Percentiles rank a stretch among this genome's conserved stretches.
phyloP scores from a whole-genome alignment of 2,329 filamentous ascomycete species.

The Alternaria rosae region DNA sequence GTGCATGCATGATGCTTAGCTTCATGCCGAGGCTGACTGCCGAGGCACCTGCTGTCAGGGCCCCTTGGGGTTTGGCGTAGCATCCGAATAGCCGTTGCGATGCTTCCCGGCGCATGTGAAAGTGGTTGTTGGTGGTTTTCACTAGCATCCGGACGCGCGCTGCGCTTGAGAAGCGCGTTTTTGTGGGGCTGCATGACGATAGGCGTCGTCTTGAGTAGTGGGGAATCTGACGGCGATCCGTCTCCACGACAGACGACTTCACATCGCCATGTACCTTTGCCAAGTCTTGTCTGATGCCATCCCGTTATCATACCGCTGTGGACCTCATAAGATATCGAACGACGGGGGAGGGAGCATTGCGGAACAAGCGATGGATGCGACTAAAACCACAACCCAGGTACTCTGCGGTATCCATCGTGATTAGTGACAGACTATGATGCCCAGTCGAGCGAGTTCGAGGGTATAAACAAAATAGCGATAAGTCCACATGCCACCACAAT shows the following conservation, averaged over 20 bases:
- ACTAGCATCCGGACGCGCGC: not conserved
- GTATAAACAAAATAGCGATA: conserved; percentile 14
- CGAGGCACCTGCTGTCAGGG: conserved; percentile 8
- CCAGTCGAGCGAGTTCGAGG: not conserved
- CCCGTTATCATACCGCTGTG: not conserved
- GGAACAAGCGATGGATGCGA: not conserved
- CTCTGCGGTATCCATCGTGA: not conserved
- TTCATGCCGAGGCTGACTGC: conserved; percentile 7
- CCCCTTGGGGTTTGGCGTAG: not conserved
- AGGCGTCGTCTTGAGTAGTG: conserved; percentile 3
- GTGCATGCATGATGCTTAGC: conserved; percentile 1
- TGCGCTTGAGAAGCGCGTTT: not conserved
- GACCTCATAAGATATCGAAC: not conserved
- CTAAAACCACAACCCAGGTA: not conserved
- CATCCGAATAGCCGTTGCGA: not conserved
- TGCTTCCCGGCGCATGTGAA: not conserved
- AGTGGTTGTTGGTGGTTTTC: not conserved
- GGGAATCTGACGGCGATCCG: not conserved
- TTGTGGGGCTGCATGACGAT: conserved; percentile 16
- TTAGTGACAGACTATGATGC: not conserved
- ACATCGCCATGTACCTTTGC: not conserved
- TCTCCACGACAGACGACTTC: not conserved
- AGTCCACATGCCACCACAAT: not conserved
- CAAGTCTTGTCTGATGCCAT: not conserved
- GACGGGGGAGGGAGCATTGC: not conserved